A percentile compares a stretch with the other conserved stretches of the same genome.
phyloP scores from a whole-genome alignment of 495 filamentous ascomycete genomes.

The Podospora australis region DNA sequence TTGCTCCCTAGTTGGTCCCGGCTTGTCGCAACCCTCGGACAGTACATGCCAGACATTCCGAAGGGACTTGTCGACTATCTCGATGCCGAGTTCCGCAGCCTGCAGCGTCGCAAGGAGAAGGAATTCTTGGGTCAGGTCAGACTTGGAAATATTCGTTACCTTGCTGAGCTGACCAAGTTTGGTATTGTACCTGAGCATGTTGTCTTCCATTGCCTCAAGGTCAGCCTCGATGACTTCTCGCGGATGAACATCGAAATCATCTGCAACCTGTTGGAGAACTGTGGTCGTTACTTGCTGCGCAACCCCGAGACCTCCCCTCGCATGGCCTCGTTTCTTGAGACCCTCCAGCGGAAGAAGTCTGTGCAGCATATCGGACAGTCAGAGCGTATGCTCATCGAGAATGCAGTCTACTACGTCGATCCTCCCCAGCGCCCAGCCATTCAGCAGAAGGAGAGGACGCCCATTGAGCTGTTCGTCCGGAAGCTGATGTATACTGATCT shows the following conservation, averaged over 20 bases:
- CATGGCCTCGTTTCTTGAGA: constrained; percentile 91
- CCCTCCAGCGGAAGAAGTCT: constrained; percentile 88
- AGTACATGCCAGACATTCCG: constrained; percentile 86
- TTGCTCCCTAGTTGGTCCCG: constrained; percentile 89
- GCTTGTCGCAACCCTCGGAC: constrained; percentile 85
- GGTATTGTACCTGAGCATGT: constrained; percentile 97
- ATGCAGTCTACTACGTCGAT: constrained; percentile 96
- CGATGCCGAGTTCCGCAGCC: constrained; percentile 92
- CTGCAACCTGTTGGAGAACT: constrained; percentile 94
- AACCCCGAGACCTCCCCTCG: constrained; percentile 90
- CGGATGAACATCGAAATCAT: constrained; percentile 99
- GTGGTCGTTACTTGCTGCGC: constrained; percentile 86
- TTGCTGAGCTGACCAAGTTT: constrained; percentile 96
- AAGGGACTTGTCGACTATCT: constrained; percentile 90
- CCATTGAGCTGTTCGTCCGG: constrained; percentile 85
- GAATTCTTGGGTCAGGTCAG: constrained; percentile 93
- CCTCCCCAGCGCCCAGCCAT: constrained; percentile 91
- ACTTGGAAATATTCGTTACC: constrained; percentile 89
- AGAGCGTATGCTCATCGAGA: constrained; percentile 97
- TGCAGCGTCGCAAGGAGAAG: constrained; percentile 97
- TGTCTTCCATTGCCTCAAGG: constrained; percentile 97
- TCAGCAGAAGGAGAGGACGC: constrained; percentile 89
- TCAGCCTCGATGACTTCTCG: constrained; percentile 95
- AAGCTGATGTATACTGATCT: constrained; percentile 88
- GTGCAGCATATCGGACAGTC: constrained; percentile 92